Conservation (phyloP, 768 basidiomycete genomes). For the Hypholoma sublateritium region DNA sequence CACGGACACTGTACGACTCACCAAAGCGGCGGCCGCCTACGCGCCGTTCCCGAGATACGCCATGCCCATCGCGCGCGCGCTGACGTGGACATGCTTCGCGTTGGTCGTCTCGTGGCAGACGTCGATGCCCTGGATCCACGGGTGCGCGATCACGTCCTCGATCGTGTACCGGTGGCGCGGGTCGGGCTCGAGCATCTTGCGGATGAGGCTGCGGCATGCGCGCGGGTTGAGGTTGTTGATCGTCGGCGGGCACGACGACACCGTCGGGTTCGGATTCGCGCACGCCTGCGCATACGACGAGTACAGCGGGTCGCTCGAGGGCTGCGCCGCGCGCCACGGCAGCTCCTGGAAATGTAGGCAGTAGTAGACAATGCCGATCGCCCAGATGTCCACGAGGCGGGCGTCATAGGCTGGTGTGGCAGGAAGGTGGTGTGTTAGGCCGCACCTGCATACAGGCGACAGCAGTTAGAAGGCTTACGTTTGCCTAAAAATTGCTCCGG, state of each 20-base stretch:
- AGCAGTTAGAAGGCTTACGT: conserved; percentile 65
- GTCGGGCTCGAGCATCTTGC: conserved; percentile 95
- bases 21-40: conserved; percentile 1
- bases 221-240: conserved; percentile 89
- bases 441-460: conserved; percentile 22
- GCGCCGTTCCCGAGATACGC: conserved; percentile 36
- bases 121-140: conserved; percentile 82
- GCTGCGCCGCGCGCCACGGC: conserved; percentile 95
- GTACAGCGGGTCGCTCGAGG: conserved; percentile 71
- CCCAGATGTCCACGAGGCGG: conserved; percentile 97
- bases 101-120: conserved; percentile 69
- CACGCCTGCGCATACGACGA: conserved; percentile 68
- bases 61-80: conserved; percentile 59
- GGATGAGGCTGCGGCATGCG: conserved; percentile 77
- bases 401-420: conserved; percentile 86
- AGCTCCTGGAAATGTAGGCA: conserved; percentile 98
- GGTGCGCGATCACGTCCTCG: conserved; percentile 76
- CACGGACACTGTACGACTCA: not conserved
- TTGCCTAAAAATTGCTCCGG: conserved; percentile 96
- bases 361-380: conserved; percentile 95
- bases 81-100: conserved; percentile 72
- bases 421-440: conserved; percentile 28
- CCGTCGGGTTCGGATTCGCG: conserved; percentile 41
- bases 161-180: conserved; percentile 74
- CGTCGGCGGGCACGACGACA: conserved; percentile 58